phyloP scores from a whole-genome alignment of 805 yeast genomes.

The Saturnispora ahearnii region DNA sequence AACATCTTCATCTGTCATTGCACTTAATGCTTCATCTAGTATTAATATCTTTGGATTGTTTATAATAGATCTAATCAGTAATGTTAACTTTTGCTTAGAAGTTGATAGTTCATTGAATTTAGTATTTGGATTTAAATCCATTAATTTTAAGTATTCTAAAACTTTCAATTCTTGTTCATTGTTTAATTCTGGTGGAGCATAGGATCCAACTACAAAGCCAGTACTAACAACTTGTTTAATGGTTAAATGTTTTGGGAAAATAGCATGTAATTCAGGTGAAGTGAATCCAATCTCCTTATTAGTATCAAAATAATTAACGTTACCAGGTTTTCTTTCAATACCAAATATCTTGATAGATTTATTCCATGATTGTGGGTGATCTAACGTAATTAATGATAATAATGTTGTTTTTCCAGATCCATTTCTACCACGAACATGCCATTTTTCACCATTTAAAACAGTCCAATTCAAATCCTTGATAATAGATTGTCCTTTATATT shows the following conservation, averaged over 20 bases:
- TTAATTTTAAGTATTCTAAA: slow-evolving; percentile 38
- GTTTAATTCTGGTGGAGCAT: slow-evolving; percentile 39
- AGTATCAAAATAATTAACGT: slow-evolving; percentile 64
- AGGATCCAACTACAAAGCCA: slow-evolving; percentile 66
- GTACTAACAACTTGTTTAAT: slow-evolving; percentile 55
- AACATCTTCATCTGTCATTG: slow-evolving; percentile 64
- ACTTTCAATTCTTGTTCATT: slow-evolving; percentile 31
- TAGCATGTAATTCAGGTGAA: slow-evolving; percentile 86
- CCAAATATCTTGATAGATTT: slow-evolving; percentile 56
- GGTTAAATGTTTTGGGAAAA: slow-evolving; percentile 56
- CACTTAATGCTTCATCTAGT: slow-evolving; percentile 88
- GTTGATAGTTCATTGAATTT: slow-evolving; percentile 48
- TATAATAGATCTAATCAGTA: slow-evolving; percentile 69
- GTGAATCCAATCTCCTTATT: slow-evolving; percentile 76
- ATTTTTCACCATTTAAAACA: slow-evolving; percentile 61
- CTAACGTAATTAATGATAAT: slow-evolving; percentile 77
- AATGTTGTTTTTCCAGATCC: slow-evolving; percentile 93
- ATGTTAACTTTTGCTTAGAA: slow-evolving; percentile 67
- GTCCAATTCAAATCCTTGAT: slow-evolving; percentile 56
- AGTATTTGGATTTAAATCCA: slow-evolving; percentile 34
- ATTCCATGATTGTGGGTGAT: slow-evolving; percentile 96
- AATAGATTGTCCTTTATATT: slow-evolving; percentile 55
- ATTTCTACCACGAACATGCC: slow-evolving; percentile 86
- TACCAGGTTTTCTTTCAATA: slow-evolving; percentile 63
- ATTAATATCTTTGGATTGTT: slow-evolving; percentile 72